Conservation (phyloP, 2,329 filamentous ascomycete genomes). For the Akanthomyces lecanii region DNA sequence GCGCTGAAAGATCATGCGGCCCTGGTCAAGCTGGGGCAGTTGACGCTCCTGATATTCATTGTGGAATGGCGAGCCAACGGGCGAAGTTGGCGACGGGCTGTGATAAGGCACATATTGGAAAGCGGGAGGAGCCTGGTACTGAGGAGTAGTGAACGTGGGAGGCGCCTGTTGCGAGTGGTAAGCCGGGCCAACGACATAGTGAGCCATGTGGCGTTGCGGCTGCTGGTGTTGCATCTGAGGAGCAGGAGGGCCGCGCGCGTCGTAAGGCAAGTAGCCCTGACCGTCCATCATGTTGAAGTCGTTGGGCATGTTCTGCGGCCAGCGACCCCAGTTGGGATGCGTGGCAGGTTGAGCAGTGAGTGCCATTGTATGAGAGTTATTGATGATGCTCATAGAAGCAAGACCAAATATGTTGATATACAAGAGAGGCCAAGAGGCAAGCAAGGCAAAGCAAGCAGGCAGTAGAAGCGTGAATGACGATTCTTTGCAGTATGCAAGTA, state of each 20-base stretch:
- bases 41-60: constrained; percentile 31
- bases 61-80: constrained; percentile 32
- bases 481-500: constrained; percentile 3
- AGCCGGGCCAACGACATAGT: constrained; percentile 43
- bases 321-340: constrained; percentile 51
- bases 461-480: neutral
- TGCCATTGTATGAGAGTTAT: constrained; percentile 35
- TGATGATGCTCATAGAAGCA: constrained; percentile 7
- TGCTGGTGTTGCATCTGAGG: constrained; percentile 36
- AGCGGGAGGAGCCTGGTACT: constrained; percentile 39
- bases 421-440: neutral
- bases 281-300: constrained; percentile 48
- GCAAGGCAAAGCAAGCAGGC: constrained; percentile 4
- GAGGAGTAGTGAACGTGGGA: constrained; percentile 37
- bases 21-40: constrained; percentile 22
- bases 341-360: constrained; percentile 43
- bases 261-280: constrained; percentile 45
- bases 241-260: constrained; percentile 35
- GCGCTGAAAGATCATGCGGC: constrained; percentile 25
- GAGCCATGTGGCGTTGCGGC: constrained; percentile 35
- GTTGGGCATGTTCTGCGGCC: constrained; percentile 45
- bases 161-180: constrained; percentile 39
- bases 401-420: constrained; percentile 9
- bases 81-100: constrained; percentile 32
- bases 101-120: constrained; percentile 44